A percentile compares a stretch with the other conserved stretches of the same genome.
Conservation (phyloP, 331 rosid species). For the Malus hybrid region DNA sequence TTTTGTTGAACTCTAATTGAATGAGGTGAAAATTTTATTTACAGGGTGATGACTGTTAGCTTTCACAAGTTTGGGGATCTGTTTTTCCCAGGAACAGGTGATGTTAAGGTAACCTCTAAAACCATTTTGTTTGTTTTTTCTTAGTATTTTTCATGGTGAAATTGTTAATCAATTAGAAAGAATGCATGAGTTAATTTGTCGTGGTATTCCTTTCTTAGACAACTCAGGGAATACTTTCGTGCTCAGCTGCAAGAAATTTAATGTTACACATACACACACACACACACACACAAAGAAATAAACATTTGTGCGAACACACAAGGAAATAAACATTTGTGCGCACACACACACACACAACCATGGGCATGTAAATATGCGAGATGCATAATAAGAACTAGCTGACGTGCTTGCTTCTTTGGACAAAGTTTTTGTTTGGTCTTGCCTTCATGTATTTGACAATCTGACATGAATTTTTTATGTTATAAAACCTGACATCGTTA, state of each 20-base stretch:
- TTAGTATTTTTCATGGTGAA: background rate
- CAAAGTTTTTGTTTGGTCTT: background rate
- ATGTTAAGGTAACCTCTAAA: slow-evolving; percentile 68
- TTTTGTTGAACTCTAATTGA: slow-evolving; percentile 21
- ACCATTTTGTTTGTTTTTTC: background rate
- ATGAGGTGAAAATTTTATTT: slow-evolving; percentile 21
- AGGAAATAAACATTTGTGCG: no score
- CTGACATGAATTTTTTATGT: background rate
- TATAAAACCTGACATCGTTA: background rate
- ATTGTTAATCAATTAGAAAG: background rate
- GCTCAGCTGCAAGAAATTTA: background rate
- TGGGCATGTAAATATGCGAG: background rate
- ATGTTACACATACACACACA: background rate
- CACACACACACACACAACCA: background rate
- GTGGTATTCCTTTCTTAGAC: background rate
- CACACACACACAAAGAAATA: background rate
- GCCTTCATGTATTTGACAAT: background rate
- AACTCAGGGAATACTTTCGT: background rate
- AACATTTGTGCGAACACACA: background rate
- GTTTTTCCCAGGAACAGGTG: slow-evolving; percentile 97
- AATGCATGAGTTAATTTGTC: background rate
- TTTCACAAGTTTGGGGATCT: slow-evolving; percentile 93
- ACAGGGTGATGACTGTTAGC: slow-evolving; percentile 99
- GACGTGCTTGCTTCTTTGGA: background rate
- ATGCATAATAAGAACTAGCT: background rate